Evolutionary conservation across 2,329 filamentous ascomycete genomes (phyloP), one percentile per base, ranked within the genome.

Genomic region (Penicillium sp.): DNA sequence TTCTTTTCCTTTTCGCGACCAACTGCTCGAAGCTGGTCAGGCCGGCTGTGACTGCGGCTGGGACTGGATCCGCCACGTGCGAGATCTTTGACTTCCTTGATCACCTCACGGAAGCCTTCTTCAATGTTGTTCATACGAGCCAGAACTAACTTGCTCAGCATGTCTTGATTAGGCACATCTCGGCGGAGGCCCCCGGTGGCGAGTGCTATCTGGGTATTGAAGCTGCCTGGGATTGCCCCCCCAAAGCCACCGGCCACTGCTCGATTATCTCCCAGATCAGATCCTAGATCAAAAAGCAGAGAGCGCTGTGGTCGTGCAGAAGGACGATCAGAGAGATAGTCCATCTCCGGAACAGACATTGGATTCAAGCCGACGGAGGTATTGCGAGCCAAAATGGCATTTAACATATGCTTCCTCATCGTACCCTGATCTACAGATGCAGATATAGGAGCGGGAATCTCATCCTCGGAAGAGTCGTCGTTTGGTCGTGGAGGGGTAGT

Each of bases 51-150:
- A 24, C 66, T 68, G 14, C 63, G 65, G 42, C 66, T 69, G 27
- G 64, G 67, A 46, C 62, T 68, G 1, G 63, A 63, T 24, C 69
- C 56, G 69, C 71, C 71, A 77, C 82, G 68, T 82, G 74, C 56
- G 20, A 74, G 60, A 46, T 84, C 83, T 55, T 88, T 84, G 69
- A 95, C 86, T 69, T 94, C 90, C 56, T 83, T 84, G 50, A 91
- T 82, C n/a, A 95, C 86, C 53, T 96, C 90, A 2, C 88, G 82
- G 69, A 97, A 92, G 13, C 91, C 88, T 71, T 95, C 90, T 69
- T 97, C 92, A 2, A 97, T 79, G 7, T 88, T 92, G 69, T 94
- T 94, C 90, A 96, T 96, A 30, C 90, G 80, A 8, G 90, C 90
- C 41, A 96, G 77, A 72, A 96, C 88, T 41, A 96, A 80, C 50